Evolutionary conservation across 306 rosid species (phyloP), one percentile per base, ranked within the genome.

Genomic region (Quercus parvula): DNA sequence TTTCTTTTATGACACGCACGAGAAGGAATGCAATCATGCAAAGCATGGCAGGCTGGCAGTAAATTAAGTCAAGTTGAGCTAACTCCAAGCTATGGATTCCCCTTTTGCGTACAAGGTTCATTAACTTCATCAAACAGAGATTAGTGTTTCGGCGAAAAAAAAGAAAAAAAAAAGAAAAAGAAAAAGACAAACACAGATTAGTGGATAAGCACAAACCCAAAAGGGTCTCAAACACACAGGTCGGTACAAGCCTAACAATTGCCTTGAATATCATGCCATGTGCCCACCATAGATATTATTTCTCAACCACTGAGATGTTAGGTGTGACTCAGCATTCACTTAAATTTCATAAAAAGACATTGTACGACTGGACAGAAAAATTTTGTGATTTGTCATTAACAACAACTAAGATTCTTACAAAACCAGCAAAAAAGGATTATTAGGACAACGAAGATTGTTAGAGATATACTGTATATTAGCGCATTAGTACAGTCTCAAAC

Each of bases 111-210:
- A 27, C 24, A 59, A 8, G 66, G 31, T 5, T 11, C 1, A 59
- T 49, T 24, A 24, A 59, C 66, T 59, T 22, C 2, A 12, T 49
- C 17, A 49, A 49, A 10, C 14, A 49, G 54, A 8, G 46, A 8
- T 41, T 41, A 41, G 46, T 41, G 12, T 41, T 41, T 41, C 11
- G 8, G 11, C 46, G 6, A 2, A 8, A 38, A 7, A 7, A 7
- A 2, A 0, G 0, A 7, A 41, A 8, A 8, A 2, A 8, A 0
- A 0, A 7, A 7, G 8, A 8, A 8, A 2, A 8, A 0, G 0
- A 7, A 6, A 38, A 41, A 8, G 0, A 8, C 0, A 41, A 2
- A 46, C 1, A 46, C 4, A 49, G 13, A 49, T 49, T 49, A 24
- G 1, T 4, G 30, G 66, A 59, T 8, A 59, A 24, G 30, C 14